Evolutionary conservation across 345 rosid species (phyloP).

Genomic region (Lagerstroemia speciosa): DNA sequence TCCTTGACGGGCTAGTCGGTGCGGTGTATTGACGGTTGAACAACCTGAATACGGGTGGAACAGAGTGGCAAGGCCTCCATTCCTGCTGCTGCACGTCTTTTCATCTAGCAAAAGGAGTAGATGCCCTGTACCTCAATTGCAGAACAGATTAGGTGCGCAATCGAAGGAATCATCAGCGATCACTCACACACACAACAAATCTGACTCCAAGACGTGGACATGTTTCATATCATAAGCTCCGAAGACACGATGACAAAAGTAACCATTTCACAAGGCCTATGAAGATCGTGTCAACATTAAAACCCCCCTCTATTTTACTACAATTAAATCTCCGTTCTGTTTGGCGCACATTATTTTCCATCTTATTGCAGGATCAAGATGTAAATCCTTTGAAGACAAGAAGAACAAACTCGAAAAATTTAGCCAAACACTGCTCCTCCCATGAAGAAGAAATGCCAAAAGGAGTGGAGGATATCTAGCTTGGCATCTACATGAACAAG

Average conservation of each 20-base stretch:
- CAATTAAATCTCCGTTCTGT: too few species aligned
- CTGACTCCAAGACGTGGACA: neutral
- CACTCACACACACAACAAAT: neutral
- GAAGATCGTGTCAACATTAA: neutral
- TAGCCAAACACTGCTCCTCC: neutral
- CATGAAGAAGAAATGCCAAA: neutral
- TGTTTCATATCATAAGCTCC: neutral
- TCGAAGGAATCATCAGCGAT: neutral
- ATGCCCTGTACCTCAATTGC: too few species aligned
- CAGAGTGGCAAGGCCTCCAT: too few species aligned
- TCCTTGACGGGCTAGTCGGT: too few species aligned
- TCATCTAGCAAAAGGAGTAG: too few species aligned
- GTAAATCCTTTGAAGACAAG: neutral
- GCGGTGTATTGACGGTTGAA: too few species aligned
- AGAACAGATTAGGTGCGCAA: neutral
- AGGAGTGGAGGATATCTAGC: neutral
- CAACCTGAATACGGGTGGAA: too few species aligned
- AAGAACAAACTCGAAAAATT: neutral
- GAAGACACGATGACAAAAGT: too few species aligned
- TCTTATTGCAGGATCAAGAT: neutral
- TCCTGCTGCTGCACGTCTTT: too few species aligned
- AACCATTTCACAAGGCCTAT: too few species aligned
- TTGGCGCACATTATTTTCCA: neutral
- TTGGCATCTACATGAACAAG: neutral
- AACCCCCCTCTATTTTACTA: too few species aligned